Evolutionary conservation across 2,329 filamentous ascomycete species (phyloP).

Genomic region (Thielaviopsis euricoi): DNA sequence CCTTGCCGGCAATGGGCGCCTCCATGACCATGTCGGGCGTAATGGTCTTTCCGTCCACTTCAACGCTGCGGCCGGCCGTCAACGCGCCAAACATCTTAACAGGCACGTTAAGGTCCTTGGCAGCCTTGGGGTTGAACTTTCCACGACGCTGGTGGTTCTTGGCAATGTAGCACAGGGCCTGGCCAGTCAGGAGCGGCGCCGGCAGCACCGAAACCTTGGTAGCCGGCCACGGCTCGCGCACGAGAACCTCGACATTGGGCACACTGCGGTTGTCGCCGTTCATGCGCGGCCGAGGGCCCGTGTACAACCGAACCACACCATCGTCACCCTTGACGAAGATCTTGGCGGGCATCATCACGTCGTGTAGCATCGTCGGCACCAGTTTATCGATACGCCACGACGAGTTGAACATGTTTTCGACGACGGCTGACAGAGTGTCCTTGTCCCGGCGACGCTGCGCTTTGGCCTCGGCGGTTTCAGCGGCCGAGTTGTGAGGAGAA

Average conservation of each 20-base stretch:
- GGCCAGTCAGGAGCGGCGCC: conserved; percentile 43
- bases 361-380: conserved; percentile 44
- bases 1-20: conserved; percentile 46
- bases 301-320: conserved; percentile 51
- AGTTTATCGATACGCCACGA: conserved; percentile 56
- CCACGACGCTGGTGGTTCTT: conserved; percentile 62
- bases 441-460: conserved; percentile 11
- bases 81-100: conserved; percentile 42
- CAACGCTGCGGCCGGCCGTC: conserved; percentile 40
- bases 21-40: conserved; percentile 80
- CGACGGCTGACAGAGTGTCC: conserved; percentile 14
- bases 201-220: conserved; percentile 50
- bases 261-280: conserved; percentile 20
- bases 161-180: conserved; percentile 74
- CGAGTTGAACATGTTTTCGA: conserved; percentile 19
- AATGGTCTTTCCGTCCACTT: conserved; percentile 48
- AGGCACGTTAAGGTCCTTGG: conserved; percentile 46
- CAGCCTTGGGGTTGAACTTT: conserved; percentile 56
- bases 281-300: conserved; percentile 41
- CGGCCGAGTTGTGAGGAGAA: neutral
- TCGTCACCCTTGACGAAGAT: conserved; percentile 52
- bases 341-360: conserved; percentile 51
- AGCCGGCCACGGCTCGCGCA: conserved; percentile 66
- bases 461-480: conserved; percentile 3
- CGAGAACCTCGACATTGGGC: conserved; percentile 53